Percentiles rank a stretch among this genome's conserved stretches.
These are phyloP conservation scores for Mortierella sp. DNA, from an alignment of 371 early-diverging fungal species.

Conservation along the genomic window DNA sequence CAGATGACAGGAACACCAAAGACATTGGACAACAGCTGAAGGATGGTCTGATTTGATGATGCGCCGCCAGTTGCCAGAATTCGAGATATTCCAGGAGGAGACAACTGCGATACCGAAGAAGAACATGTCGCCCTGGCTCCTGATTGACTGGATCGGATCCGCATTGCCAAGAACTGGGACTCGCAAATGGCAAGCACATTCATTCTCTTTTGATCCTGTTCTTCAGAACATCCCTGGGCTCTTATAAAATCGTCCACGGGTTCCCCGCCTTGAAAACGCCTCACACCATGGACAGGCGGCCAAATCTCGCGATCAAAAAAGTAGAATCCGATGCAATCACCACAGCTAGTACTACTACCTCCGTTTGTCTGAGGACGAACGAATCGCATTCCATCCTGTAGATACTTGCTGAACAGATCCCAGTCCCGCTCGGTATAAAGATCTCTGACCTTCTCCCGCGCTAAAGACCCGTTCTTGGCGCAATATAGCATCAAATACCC, in stretches of 20 bases:
- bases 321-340: constrained; percentile 81
- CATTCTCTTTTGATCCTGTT: constrained; percentile 19
- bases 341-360: constrained; percentile 1
- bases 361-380: neutral
- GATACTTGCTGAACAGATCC: constrained; percentile 65
- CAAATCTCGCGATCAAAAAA: constrained; percentile 82
- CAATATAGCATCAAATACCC: constrained; percentile 82
- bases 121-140: neutral
- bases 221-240: neutral
- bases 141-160: constrained; percentile 33
- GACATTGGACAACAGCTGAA: constrained; percentile 75
- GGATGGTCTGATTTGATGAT: constrained; percentile 66
- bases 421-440: constrained; percentile 64
- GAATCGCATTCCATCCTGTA: constrained; percentile 31
- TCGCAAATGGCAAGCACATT: constrained; percentile 80
- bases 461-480: constrained; percentile 87
- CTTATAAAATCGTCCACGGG: constrained; percentile 64
- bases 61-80: constrained; percentile 85
- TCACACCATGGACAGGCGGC: constrained; percentile 77
- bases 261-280: constrained; percentile 67
- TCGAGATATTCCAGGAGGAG: constrained; percentile 37
- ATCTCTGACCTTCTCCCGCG: constrained; percentile 79
- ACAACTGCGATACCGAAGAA: neutral
- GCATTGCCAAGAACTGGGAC: constrained; percentile 81
- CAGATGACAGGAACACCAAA: constrained; percentile 74